These are phyloP conservation scores for Metschnikowia gelsemii DNA, from an alignment of 805 yeast species.

Conservation along the genomic window DNA sequence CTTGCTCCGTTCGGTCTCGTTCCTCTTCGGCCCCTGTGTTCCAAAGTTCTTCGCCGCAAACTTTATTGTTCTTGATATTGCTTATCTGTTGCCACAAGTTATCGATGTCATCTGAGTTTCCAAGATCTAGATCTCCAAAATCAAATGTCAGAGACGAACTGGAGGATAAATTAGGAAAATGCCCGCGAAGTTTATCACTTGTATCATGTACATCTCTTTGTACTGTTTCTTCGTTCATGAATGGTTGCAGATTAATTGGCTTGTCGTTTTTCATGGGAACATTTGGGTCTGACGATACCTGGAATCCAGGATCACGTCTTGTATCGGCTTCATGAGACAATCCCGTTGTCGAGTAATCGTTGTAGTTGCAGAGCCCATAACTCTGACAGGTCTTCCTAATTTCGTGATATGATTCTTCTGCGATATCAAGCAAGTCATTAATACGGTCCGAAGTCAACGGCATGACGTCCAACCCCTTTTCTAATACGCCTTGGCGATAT, in stretches of 20 bases:
- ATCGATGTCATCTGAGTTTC: slow-evolving; percentile 11
- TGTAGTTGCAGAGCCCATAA: background rate
- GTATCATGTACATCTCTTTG: background rate
- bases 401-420: slow-evolving; percentile 4
- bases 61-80: slow-evolving; percentile 7
- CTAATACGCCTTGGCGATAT: slow-evolving; percentile 4
- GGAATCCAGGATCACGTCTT: background rate
- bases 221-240: background rate
- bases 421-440: slow-evolving; percentile 14
- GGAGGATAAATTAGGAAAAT: slow-evolving; percentile 4
- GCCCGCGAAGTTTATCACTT: background rate
- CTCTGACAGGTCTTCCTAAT: slow-evolving; percentile 8
- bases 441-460: slow-evolving; percentile 8
- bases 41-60: background rate
- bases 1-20: background rate
- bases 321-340: background rate
- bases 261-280: background rate
- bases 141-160: slow-evolving; percentile 8
- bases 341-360: background rate
- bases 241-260: background rate
- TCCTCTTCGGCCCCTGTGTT: background rate
- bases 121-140: slow-evolving; percentile 3
- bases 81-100: slow-evolving; percentile 13
- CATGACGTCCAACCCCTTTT: slow-evolving; percentile 4
- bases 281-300: background rate